Evolutionary conservation across 1,139 yeast species (phyloP).

Genomic region (Lodderomyces jiufengensis): DNA sequence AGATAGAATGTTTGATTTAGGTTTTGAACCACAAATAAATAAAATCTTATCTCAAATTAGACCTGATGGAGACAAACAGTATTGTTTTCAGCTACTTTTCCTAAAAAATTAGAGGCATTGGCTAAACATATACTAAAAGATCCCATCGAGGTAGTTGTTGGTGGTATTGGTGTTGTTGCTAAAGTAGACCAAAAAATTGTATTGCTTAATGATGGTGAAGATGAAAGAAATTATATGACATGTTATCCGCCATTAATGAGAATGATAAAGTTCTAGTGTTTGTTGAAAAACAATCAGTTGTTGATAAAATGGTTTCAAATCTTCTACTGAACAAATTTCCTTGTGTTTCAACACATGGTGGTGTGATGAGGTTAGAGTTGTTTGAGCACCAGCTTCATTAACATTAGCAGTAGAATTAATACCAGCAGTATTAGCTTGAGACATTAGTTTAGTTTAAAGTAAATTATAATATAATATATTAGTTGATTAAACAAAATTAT

Average conservation of each 20-base stretch:
- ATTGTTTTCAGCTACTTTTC: constrained; percentile 91
- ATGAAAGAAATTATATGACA: constrained; percentile 39
- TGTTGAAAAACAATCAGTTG: constrained; percentile 81
- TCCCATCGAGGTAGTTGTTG: constrained; percentile 78
- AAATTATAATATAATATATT: too few species aligned
- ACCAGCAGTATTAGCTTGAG: too few species aligned
- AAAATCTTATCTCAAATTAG: constrained; percentile 75
- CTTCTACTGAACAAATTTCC: constrained; percentile 55
- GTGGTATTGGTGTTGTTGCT: constrained; percentile 81
- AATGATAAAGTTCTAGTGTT: constrained; percentile 62
- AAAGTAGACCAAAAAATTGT: constrained; percentile 72
- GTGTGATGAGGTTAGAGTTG: too few species aligned
- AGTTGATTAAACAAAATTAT: too few species aligned
- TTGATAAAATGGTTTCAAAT: constrained; percentile 64
- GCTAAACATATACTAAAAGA: constrained; percentile 60
- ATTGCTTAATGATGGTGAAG: constrained; percentile 42
- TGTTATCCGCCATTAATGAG: constrained; percentile 23
- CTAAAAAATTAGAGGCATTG: constrained; percentile 69
- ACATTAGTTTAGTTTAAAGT: too few species aligned
- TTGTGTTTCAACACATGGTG: constrained; percentile 79
- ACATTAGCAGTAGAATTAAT: too few species aligned
- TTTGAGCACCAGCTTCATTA: too few species aligned
- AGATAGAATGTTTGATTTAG: constrained; percentile 95
- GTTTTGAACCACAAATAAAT: constrained; percentile 94
- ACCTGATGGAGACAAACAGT: constrained; percentile 92